phyloP scores from a whole-genome alignment of 2,329 filamentous ascomycete species.

The Mycosphaerelloides madeirae region DNA sequence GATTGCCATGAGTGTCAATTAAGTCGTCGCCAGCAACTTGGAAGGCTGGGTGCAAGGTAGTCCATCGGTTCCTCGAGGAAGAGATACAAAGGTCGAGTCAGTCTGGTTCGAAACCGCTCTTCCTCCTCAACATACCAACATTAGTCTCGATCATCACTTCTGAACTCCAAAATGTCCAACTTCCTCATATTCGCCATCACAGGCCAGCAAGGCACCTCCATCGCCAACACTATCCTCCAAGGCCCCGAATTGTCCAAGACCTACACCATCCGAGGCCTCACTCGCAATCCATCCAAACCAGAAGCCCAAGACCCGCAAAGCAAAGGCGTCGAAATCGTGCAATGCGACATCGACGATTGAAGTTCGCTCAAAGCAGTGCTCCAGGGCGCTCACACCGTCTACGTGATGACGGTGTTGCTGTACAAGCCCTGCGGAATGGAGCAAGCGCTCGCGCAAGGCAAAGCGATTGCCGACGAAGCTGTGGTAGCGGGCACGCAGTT shows the following conservation, averaged over 20 bases:
- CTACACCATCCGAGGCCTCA: not conserved
- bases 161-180: conserved; percentile 3
- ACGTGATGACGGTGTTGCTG: conserved; percentile 12
- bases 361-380: conserved; percentile 42
- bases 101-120: too few species aligned
- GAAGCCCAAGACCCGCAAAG: not conserved
- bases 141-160: too few species aligned
- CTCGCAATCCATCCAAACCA: not conserved
- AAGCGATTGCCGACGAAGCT: not conserved
- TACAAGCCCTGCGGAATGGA: not conserved
- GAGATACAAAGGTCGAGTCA: too few species aligned
- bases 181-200: conserved; percentile 1
- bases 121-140: too few species aligned
- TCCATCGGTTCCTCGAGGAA: too few species aligned
- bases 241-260: not conserved
- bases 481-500: not conserved
- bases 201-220: conserved; percentile 1
- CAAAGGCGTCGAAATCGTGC: not conserved
- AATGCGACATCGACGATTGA: conserved; percentile 48
- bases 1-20: too few species aligned
- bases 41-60: too few species aligned
- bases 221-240: not conserved
- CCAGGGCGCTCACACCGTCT: conserved; percentile 44
- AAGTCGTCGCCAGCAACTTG: too few species aligned
- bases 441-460: not conserved